Conservation (phyloP, 2,329 filamentous ascomycete genomes). For the Tricladium varicosporioides region DNA sequence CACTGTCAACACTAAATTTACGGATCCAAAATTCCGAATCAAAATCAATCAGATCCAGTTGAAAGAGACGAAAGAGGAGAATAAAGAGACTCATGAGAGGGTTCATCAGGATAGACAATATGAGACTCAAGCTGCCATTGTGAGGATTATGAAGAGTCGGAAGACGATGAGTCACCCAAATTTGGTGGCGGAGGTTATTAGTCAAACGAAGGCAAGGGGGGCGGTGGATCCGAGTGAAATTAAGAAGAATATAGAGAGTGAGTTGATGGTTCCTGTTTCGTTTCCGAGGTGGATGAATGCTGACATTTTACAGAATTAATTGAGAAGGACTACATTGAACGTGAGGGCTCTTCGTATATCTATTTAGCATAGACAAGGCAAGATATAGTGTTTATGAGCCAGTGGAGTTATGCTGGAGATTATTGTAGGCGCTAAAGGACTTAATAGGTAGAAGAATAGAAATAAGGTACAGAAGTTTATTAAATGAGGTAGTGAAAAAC, state of each 20-base stretch:
- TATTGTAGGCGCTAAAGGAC: not conserved
- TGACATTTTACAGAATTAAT: slow-evolving; percentile 57
- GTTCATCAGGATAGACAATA: slow-evolving; percentile 89
- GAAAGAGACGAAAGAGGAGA: slow-evolving; percentile 93
- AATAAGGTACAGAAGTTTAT: too few relatives aligned
- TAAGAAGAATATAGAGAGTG: slow-evolving; percentile 95
- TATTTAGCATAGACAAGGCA: slow-evolving; percentile 59
- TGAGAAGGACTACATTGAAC: slow-evolving; percentile 90
- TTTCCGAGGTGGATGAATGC: slow-evolving; percentile 16
- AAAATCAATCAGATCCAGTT: slow-evolving; percentile 99
- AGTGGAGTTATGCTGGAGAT: not conserved
- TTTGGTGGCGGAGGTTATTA: slow-evolving; percentile 88
- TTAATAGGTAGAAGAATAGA: too few relatives aligned
- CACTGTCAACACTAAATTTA: slow-evolving; percentile 73
- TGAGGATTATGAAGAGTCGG: slow-evolving; percentile 92
- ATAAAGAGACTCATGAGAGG: slow-evolving; percentile 87
- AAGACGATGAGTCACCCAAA: slow-evolving; percentile 86
- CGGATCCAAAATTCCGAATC: slow-evolving; percentile 79
- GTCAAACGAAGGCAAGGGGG: slow-evolving; percentile 81
- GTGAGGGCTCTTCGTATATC: slow-evolving; percentile 66
- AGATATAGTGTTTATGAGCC: not conserved
- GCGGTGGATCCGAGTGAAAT: slow-evolving; percentile 84
- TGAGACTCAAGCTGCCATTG: slow-evolving; percentile 95
- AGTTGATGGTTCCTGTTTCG: slow-evolving; percentile 35
- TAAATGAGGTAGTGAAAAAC: too few relatives aligned